Evolutionary conservation across 1,139 yeast genomes (phyloP).

Genomic region (Sugiyamaella paludigena): DNA sequence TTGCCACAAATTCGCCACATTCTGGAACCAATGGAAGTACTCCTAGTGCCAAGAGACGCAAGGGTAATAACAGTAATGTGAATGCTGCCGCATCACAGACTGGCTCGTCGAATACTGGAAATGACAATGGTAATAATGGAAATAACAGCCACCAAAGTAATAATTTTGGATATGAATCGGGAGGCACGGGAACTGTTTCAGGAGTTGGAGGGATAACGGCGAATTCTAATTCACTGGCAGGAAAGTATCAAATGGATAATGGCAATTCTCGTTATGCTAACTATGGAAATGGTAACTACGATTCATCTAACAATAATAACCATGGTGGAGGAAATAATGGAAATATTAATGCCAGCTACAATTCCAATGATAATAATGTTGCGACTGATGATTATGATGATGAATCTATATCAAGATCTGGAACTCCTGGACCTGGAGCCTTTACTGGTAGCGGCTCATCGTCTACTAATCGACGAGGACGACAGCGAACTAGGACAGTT

Average conservation of each 20-base stretch:
- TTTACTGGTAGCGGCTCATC: constrained; percentile 3
- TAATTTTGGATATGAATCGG: background rate
- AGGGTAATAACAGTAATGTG: too few species aligned
- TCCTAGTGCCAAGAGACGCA: too few species aligned
- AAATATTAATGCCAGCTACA: background rate
- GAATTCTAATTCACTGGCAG: constrained; percentile 1
- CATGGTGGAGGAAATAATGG: too few species aligned
- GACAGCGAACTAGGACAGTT: constrained; percentile 15
- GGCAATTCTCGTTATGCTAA: constrained; percentile 1
- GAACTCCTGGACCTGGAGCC: constrained; percentile 19
- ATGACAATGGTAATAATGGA: background rate
- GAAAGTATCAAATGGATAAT: background rate
- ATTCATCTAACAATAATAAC: background rate
- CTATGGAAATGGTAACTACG: constrained; percentile 2
- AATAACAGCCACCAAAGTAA: background rate
- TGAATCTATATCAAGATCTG: constrained; percentile 18
- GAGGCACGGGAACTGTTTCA: constrained; percentile 9
- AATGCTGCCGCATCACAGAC: too few species aligned
- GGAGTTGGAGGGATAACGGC: constrained; percentile 16
- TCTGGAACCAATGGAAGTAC: too few species aligned
- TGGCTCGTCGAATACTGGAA: too few species aligned
- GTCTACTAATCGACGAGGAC: constrained; percentile 15
- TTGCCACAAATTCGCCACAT: background rate
- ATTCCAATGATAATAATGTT: constrained; percentile 9
- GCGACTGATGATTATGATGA: constrained; percentile 7